These are phyloP conservation scores for Eucalyptus rudis DNA, from an alignment of 345 rosid species.

Conservation along the genomic window DNA sequence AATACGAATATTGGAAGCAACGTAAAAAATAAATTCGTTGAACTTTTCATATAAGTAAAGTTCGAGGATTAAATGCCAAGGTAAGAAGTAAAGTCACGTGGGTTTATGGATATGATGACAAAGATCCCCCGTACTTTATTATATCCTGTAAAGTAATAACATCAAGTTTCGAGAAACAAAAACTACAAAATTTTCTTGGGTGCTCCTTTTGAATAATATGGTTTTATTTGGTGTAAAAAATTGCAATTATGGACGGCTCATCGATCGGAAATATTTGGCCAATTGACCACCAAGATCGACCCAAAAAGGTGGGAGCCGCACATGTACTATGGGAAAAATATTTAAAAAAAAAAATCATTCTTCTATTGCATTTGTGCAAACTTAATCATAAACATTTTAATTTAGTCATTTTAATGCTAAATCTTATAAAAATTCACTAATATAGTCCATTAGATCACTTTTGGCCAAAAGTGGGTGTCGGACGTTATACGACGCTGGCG, in stretches of 20 bases:
- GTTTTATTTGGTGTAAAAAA: not conserved
- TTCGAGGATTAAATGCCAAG: not conserved
- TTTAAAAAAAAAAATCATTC: no score
- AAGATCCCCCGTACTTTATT: not conserved
- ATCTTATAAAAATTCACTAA: not conserved
- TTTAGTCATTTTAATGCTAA: not conserved
- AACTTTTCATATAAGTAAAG: not conserved
- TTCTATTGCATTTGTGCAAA: accelerated
- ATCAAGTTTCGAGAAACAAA: not conserved
- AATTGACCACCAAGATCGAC: not conserved
- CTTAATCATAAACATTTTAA: not conserved
- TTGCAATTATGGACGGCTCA: not conserved
- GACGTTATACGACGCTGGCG: accelerated
- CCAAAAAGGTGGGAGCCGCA: not conserved
- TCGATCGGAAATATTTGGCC: not conserved
- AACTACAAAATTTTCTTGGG: not conserved
- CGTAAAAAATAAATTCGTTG: not conserved
- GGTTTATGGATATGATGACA: not conserved
- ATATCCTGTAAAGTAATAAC: not conserved
- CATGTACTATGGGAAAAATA: not conserved
- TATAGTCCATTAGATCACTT: not conserved
- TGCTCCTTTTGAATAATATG: not conserved
- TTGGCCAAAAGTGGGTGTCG: not conserved
- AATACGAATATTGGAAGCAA: not conserved
- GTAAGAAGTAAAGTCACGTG: not conserved